Evolutionary conservation across 495 filamentous ascomycete species (phyloP), one percentile per base, ranked within the genome.

Genomic region (Gamarada debralockiae): DNA sequence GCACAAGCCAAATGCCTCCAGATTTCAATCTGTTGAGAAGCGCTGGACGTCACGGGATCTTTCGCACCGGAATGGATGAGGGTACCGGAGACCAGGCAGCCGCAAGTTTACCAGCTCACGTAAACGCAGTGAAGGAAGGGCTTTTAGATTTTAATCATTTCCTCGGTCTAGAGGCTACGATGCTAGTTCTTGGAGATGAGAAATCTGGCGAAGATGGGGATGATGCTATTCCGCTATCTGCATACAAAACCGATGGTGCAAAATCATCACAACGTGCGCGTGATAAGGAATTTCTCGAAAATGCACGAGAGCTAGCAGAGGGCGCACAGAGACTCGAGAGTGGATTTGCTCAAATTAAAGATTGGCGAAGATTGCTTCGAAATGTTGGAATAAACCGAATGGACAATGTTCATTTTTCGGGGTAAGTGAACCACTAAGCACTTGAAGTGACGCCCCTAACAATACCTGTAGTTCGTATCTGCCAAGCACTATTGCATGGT

Each of bases 331-430:
- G n/a, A 14, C 7, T 42, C 8, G 41, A 36, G 36, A n/a, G n/a
- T n/a, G n/a, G n/a, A n/a, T n/a, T n/a, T n/a, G 22, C 21, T 36
- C 13, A 45, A 7, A 23, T 14, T 3, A 3, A 17, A 10, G 50
- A 47, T 34, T 53, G 50, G 50, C 14, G 14, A 15, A 53, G 1
- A 21, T 21, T 53, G 18, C 33, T 53, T 53, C 50, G 41, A 46
- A 33, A 12, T 1, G 24, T 14, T 5, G 23, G 45, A 17, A 53
- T 13, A 5, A 10, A 22, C 2, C 40, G 42, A 53, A 38, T 46
- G 25, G 50, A 53, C 13, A 27, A 23, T 45, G 18, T 27, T 12
- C 0, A 21, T 23, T 22, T 3, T 46, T n/a, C n/a, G n/a, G 27
- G 15, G 50, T 48, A 53, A 18, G 50, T 46, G 1, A 17, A 13